Percentiles rank a stretch among this genome's conserved stretches.
These are phyloP conservation scores for Drechmeria coniospora DNA, from an alignment of 2,329 filamentous ascomycete species.

Conservation along the genomic window DNA sequence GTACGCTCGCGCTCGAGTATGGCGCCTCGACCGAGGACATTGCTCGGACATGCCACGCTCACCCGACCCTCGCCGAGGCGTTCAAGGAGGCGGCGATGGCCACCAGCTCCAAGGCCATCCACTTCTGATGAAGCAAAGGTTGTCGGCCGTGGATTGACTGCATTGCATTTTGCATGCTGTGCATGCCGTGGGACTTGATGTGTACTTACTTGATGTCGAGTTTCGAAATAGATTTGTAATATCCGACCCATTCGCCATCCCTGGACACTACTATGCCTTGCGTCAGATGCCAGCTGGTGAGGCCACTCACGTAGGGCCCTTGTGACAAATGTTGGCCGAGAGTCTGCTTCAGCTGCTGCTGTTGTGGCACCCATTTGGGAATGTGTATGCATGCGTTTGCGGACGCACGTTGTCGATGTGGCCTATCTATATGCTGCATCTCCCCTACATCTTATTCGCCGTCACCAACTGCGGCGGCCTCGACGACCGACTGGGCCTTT, in stretches of 20 bases:
- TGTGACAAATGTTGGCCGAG: too few relatives aligned
- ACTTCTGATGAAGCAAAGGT: constrained; percentile 54
- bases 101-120: constrained; percentile 87
- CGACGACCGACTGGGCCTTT: constrained; percentile 17
- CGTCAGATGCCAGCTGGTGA: too few relatives aligned
- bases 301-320: too few relatives aligned
- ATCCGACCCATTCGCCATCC: not conserved
- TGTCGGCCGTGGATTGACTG: too few relatives aligned
- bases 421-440: too few relatives aligned
- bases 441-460: not conserved
- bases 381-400: too few relatives aligned
- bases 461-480: constrained; percentile 5
- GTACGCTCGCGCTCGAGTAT: constrained; percentile 87
- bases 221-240: too few relatives aligned
- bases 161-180: not conserved
- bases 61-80: constrained; percentile 88
- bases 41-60: constrained; percentile 86
- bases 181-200: not conserved
- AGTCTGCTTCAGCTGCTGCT: too few relatives aligned
- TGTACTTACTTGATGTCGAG: not conserved
- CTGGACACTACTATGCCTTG: too few relatives aligned
- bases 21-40: constrained; percentile 92
- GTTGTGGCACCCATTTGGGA: too few relatives aligned
- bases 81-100: constrained; percentile 99
- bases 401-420: too few relatives aligned